Evolutionary conservation across 164 flowering plant genomes (phyloP), one percentile per base, ranked within the genome.

Genomic region (Saururus chinensis): DNA sequence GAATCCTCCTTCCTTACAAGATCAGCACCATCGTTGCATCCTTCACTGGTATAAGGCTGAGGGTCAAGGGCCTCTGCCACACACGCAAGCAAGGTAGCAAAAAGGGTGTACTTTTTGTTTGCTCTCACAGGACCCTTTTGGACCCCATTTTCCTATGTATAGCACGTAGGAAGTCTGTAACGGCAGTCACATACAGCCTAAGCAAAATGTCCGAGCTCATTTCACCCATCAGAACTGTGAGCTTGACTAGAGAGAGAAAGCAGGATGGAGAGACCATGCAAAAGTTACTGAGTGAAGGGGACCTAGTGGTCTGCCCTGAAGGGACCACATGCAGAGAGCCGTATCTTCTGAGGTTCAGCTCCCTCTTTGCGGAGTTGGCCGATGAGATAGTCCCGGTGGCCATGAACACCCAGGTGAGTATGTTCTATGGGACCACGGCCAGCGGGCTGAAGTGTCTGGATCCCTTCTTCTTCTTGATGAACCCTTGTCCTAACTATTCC

Each of bases 241-340:
- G 98, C 53, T 55, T 92, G 60, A 81, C 81, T 10, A 76, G 96
- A 57, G 82, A 92, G 68, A 67, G 96, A 42, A 55, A 62, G 7
- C 60, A 65, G 53, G 96, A 92, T 54, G 81, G 80, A 0, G 80
- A 72, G 19, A 81, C 78, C 5, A 92, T 89, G 90, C 70, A 76
- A 66, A 79, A 35, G 22, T 35, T 87, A 22, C 66, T 89, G 11
- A 66, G 75, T 14, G 82, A 87, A 73, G 98, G 95, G 0, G 96
- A 92, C 52, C 52, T 92, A 9, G 92, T 84, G 70, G 92, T 92
- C 0, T 88, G 96, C 60, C 98, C 98, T 3, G 98, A 92, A 73
- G 98, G 98, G 19, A 92, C 98, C 21, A 88, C 98, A 13, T 92
- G 98, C 56, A 77, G 98, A 42, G 95, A 87, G 77, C 98, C 98